These are phyloP conservation scores for Dictyostelium citrinum DNA, from an alignment of 78 protist species.

Conservation along the genomic window DNA sequence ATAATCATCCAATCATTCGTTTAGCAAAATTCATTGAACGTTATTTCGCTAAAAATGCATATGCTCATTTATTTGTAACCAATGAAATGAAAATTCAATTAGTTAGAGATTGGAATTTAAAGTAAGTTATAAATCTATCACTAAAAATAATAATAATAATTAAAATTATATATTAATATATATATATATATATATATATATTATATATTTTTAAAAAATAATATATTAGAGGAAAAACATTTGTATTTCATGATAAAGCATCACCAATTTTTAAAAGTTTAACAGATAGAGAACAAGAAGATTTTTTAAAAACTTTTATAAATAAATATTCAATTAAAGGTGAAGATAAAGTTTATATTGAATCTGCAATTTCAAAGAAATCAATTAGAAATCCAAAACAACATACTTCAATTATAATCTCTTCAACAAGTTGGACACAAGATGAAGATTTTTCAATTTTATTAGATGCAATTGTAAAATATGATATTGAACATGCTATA, in stretches of 20 bases:
- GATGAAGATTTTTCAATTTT: constrained; percentile 94
- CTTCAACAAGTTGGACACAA: constrained; percentile 90
- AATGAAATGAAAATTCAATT: constrained; percentile 76
- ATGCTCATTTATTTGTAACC: constrained; percentile 87
- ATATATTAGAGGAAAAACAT: constrained; percentile 46
- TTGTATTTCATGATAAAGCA: constrained; percentile 72
- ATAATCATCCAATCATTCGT: constrained; percentile 45
- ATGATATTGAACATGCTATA: constrained; percentile 12
- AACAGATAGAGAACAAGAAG: constrained; percentile 14
- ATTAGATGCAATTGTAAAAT: constrained; percentile 60
- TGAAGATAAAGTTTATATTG: not conserved
- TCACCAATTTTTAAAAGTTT: constrained; percentile 62
- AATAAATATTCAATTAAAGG: not conserved
- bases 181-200: not conserved
- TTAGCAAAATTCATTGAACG: constrained; percentile 59
- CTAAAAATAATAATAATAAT: no score
- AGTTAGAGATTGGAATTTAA: constrained; percentile 35
- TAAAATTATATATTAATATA: no score
- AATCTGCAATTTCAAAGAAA: not conserved
- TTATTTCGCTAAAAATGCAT: constrained; percentile 25
- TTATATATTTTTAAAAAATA: not conserved
- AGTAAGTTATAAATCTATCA: not conserved
- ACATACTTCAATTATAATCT: constrained; percentile 6
- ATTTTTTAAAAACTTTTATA: constrained; percentile 11
- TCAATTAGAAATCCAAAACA: not conserved